Conservation (phyloP, 2,329 filamentous ascomycete species). For the Exserohilum turcica region DNA sequence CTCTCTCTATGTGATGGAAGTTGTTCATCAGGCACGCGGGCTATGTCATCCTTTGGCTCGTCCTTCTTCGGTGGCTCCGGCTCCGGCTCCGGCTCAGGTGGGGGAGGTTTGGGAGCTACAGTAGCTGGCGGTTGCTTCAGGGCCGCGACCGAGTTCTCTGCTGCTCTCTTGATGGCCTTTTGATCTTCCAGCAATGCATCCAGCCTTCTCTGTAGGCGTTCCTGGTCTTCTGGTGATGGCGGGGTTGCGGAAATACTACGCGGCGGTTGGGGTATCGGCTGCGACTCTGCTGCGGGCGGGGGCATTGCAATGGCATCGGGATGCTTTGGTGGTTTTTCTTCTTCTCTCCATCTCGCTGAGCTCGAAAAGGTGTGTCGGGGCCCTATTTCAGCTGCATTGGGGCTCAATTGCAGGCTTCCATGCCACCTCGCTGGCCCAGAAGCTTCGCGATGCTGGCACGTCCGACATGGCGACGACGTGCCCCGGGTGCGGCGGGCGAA, state of each 20-base stretch:
- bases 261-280: conserved; percentile 10
- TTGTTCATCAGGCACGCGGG: conserved; percentile 45
- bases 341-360: conserved; percentile 28
- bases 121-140: conserved; percentile 2
- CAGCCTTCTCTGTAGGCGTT: conserved; percentile 21
- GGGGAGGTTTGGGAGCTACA: conserved; percentile 11
- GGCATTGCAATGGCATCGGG: conserved; percentile 29
- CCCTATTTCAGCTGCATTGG: conserved; percentile 2
- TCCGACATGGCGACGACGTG: conserved; percentile 33
- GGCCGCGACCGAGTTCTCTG: conserved; percentile 9
- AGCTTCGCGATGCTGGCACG: conserved; percentile 37
- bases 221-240: conserved; percentile 23
- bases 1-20: conserved; percentile 60
- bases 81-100: conserved; percentile 5
- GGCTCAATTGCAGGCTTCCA: conserved; percentile 10
- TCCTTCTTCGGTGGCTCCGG: conserved; percentile 8
- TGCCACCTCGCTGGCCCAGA: conserved; percentile 18
- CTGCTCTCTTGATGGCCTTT: conserved; percentile 11
- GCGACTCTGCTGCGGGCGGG: conserved; percentile 22
- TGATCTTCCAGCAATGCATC: conserved; percentile 19
- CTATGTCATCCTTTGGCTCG: conserved; percentile 34
- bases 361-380: conserved; percentile 25
- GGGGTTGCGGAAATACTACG: conserved; percentile 11
- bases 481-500: conserved; percentile 14
- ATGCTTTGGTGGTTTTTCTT: conserved; percentile 21